phyloP scores from a whole-genome alignment of 306 rosid species.

The Dryas drummondii region DNA sequence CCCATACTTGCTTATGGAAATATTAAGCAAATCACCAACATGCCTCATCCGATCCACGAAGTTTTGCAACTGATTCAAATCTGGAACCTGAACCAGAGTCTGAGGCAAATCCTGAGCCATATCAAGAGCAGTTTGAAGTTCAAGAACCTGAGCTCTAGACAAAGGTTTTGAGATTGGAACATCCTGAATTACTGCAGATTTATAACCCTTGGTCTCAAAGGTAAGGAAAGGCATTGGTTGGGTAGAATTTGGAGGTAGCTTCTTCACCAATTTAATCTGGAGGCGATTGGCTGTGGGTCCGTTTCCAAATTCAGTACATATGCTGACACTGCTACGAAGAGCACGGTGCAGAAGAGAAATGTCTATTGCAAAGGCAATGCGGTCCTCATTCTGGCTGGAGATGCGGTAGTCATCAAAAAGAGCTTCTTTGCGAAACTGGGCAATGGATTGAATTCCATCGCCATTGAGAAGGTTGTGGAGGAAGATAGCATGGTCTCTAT shows the following conservation, averaged over 20 bases:
- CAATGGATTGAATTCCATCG: constrained; percentile 78
- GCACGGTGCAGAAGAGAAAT: constrained; percentile 84
- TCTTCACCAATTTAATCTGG: constrained; percentile 83
- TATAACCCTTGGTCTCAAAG: constrained; percentile 73
- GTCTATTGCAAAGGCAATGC: constrained; percentile 81
- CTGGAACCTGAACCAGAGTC: constrained; percentile 91
- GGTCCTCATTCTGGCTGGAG: constrained; percentile 81
- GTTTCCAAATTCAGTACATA: constrained; percentile 60
- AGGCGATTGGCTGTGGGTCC: constrained; percentile 54
- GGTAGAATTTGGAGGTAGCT: constrained; percentile 60
- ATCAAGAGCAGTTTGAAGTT: constrained; percentile 77
- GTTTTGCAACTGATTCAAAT: constrained; percentile 76
- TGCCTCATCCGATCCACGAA: constrained; percentile 89
- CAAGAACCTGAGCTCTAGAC: constrained; percentile 66
- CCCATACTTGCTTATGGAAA: constrained; percentile 78
- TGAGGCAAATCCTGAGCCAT: constrained; percentile 86
- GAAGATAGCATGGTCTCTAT: constrained; percentile 71
- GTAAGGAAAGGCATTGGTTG: constrained; percentile 77
- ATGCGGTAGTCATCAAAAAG: constrained; percentile 79
- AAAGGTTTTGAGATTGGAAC: constrained; percentile 85
- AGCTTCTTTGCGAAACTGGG: constrained; percentile 74
- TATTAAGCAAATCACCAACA: constrained; percentile 73
- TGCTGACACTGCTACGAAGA: constrained; percentile 77
- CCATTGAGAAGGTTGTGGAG: constrained; percentile 92
- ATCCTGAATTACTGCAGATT: constrained; percentile 87